Percentiles rank a stretch among this genome's conserved stretches.
phyloP scores from a whole-genome alignment of 2,329 filamentous ascomycete species.

The Lachnellula suecica region DNA sequence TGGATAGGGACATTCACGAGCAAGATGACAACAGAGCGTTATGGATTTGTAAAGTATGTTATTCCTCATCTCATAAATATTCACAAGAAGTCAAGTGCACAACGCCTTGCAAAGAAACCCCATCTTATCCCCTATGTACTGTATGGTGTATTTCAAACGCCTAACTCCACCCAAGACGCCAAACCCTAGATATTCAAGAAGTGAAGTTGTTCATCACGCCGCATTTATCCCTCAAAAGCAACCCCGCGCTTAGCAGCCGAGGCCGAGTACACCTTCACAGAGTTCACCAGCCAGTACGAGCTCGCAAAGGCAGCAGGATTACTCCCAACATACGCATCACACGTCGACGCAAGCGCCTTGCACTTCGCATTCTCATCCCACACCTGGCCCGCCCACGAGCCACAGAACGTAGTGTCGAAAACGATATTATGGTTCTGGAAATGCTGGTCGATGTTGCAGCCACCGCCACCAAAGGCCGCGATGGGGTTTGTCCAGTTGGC shows the following conservation, averaged over 20 bases:
- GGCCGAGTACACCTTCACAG: neutral
- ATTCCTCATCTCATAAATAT: too few relatives aligned
- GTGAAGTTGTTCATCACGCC: too few relatives aligned
- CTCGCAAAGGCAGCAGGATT: conserved; percentile 54
- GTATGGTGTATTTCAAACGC: too few relatives aligned
- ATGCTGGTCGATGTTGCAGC: conserved; percentile 68
- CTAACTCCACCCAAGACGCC: too few relatives aligned
- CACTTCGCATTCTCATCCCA: conserved; percentile 61
- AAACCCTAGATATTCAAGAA: too few relatives aligned
- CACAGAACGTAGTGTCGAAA: conserved; percentile 84
- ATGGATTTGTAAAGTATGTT: too few relatives aligned
- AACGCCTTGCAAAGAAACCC: too few relatives aligned
- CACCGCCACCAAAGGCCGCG: conserved; percentile 66
- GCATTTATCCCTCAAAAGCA: neutral
- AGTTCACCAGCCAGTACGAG: neutral
- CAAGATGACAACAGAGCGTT: too few relatives aligned
- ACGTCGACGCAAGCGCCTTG: conserved; percentile 59
- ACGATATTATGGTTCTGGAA: conserved; percentile 76
- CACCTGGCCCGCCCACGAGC: conserved; percentile 74
- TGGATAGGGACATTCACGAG: too few relatives aligned
- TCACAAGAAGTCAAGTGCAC: too few relatives aligned
- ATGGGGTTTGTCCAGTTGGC: conserved; percentile 66
- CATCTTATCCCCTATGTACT: too few relatives aligned
- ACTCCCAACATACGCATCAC: conserved; percentile 68
- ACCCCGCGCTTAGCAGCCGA: neutral